These are phyloP conservation scores for Backusella westeae DNA, from an alignment of 192 early-diverging fungal species.

Conservation along the genomic window DNA sequence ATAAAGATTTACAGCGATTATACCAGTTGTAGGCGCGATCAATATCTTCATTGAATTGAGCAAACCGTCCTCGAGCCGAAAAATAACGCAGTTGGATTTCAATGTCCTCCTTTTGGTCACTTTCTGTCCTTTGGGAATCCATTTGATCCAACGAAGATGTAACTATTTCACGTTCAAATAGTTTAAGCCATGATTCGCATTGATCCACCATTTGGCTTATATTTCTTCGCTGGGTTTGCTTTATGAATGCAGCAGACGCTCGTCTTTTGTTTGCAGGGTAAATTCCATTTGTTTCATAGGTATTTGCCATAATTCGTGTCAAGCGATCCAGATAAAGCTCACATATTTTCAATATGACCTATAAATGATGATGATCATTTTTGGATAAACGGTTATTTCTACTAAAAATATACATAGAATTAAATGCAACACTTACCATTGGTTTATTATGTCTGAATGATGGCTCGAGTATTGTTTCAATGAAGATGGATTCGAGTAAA, in stretches of 20 bases:
- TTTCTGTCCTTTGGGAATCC: not conserved
- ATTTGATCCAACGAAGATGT: not conserved
- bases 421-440: not conserved
- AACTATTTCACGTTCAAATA: not conserved
- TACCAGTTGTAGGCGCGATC: constrained; percentile 8
- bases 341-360: constrained; percentile 12
- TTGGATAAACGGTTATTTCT: not conserved
- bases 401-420: not conserved
- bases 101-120: not conserved
- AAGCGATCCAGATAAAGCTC: constrained; percentile 16
- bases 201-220: not conserved
- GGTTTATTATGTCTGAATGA: not conserved
- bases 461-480: not conserved
- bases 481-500: not conserved
- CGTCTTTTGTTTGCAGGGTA: not conserved
- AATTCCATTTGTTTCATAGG: not conserved
- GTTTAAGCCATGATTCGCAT: not conserved
- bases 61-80: not conserved
- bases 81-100: constrained; percentile 2
- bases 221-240: not conserved
- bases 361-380: not conserved
- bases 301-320: not conserved
- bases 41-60: not conserved
- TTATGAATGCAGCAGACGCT: not conserved
- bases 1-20: not conserved